Evolutionary conservation across 2,329 filamentous ascomycete genomes (phyloP), one percentile per base, ranked within the genome.

Genomic region (Fusarium temperatum): DNA sequence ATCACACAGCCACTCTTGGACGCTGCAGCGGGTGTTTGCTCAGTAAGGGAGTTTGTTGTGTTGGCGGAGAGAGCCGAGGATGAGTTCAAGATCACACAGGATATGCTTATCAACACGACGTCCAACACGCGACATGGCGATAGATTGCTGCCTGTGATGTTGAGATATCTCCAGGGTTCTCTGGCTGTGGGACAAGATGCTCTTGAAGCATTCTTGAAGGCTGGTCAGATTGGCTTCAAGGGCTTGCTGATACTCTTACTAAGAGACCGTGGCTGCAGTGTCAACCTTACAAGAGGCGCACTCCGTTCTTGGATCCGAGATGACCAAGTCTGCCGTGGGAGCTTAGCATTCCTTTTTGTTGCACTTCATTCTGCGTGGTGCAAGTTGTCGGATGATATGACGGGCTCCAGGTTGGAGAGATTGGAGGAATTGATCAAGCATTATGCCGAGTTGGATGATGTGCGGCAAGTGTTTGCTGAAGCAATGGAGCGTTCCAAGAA

Each of bases 81-180:
- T 24, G 67, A 70, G 32, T 71, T 71, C 35, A 66, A 71, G 20
- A 56, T 71, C 41, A 71, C 62, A 17, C 67, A 71, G 50, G 62
- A 71, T 17, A 71, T 71, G 67, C 67, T 71, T 8, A 71, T 71
- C 50, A 71, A 71, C 51, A 71, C 62, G 14, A 71, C 67, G 5
- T 56, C 57, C 20, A 70, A 66, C 14, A 35, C 39, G 15, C 67
- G 54, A 50, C 67, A 70, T 56, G 68, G 68, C 10, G 60, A 66
- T 30, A 71, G 67, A 38, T 42, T 70, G 17, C 36, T 70, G n/a
- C 67, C 67, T 17, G 60, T 70, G 28, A 66, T 70, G 54, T 30
- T 66, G 38, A 60, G 62, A 60, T 71, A 71, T 30, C 50, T 66
- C 5, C 55, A 71, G 26, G 54, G 61, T 14, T 36, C 60, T 36